Base-by-base conservation (phyloP, 2,329 filamentous ascomycete species). In the Hymenoscyphus scutula region DNA sequence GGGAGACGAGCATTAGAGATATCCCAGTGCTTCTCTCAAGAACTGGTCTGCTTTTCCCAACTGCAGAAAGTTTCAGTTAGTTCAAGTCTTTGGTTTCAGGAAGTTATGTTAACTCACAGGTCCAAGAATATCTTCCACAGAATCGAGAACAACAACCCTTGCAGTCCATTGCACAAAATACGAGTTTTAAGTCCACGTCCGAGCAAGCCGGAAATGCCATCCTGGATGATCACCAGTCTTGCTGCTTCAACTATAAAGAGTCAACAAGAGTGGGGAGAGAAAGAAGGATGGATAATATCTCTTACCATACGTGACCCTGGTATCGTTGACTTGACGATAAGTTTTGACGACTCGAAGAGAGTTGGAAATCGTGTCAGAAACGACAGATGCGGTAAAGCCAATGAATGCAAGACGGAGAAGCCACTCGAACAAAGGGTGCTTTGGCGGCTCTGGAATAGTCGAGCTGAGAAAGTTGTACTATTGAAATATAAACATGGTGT, bases 101-200 rank as follows among this genome's bases (percentile, higher is more conserved):
- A 6, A 8, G n/a, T 5, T 5, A 11, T 19, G 7, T 10, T 17
- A 48, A 51, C 79, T 74, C 45, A 81, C 79, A 81, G 55, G 53
- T 81, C 79, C 11, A 81, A 69, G 62, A 81, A 81, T 0, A 81
- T 63, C 59, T 80, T 81, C 79, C 79, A 81, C 1, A 81, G 66
- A 17, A 81, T 80, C 3, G 78, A 80, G 58, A 81, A 81, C 2
- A 81, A 19, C 3, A 81, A 67, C 0, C 79, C 78, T 58, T 81
- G 79, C 1, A 81, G 66, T 0, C 79, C 79, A 58, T 81, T 81
- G 66, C 76, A 77, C n/a, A 81, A 62, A 6, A 81, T 81, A 7
- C 79, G 76, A 0, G 79, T 81, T 69, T 76, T 76, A 32, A 81
- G 75, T 1, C 79, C 79, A 25, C 79, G 77, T 0, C 79, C 79